Base-by-base conservation (phyloP, 2,329 filamentous ascomycete genomes). In the Arthrobotrys entomopaga region DNA sequence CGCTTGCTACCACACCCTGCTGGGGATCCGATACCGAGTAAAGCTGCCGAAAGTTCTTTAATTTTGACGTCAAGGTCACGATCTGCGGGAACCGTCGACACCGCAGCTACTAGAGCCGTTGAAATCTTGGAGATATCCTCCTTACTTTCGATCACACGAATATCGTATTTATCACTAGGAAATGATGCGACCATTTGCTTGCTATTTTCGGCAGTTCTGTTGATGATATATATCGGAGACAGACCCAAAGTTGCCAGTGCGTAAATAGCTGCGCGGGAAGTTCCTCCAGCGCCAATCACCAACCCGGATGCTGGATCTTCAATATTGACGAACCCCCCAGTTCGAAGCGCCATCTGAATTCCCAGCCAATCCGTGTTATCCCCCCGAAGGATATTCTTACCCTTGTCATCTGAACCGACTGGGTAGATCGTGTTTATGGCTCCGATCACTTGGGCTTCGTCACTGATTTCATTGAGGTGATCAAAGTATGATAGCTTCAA, bases 291-390 rank as follows among this genome's bases (percentile, higher is more conserved):
- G 2, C 95, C 95, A 63, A 99, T 88, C 13, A 98, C 91, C 77
- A 97, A 87, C 24, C 87, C 94, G 65, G 89, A 86, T 48, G 84
- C 82, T 1, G 80, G 79, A 24, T 76, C 78, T 49, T 79, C 78
- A 79, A 79, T 81, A 76, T 82, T 81, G 75, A 83, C 82, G 61
- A 91, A 84, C 6, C 91, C 91, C 1, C 88, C 89, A 48, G 87
- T 87, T 67, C 86, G 87, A 19, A 99, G 86, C 2, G 91, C 89
- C 77, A 90, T 87, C 1, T 91, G 88, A 88, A 99, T 99, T 76
- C 95, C 95, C 79, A 88, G 87, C 90, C 93, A 99, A 83, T 99
- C 95, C 11, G 95, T 99, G 82, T 99, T 99, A 80, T 93, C 91
- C 49, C 95, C 95, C 15, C 91, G 81, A 2, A 98, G 87, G 2